A percentile compares a stretch with the other conserved stretches of the same genome.
These are phyloP conservation scores for Helianthus annuus DNA, from an alignment of 129 eudicot species.

Conservation along the genomic window DNA sequence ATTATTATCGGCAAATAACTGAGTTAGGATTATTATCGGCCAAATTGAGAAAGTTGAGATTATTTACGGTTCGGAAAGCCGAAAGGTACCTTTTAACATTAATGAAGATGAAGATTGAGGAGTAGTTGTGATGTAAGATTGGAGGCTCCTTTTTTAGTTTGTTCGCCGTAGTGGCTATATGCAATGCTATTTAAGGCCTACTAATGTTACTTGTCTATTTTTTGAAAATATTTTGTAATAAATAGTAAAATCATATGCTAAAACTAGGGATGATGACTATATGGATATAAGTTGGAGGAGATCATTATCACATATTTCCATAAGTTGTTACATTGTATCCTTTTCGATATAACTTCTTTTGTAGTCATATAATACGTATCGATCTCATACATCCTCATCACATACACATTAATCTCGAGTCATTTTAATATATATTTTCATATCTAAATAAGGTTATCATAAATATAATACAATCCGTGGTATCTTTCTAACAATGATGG, in stretches of 20 bases:
- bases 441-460: too few species aligned
- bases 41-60: too few species aligned
- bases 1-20: too few species aligned
- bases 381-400: not conserved
- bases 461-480: too few species aligned
- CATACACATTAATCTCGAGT: not conserved
- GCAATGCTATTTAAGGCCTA: not conserved
- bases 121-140: not conserved
- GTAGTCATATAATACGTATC: not conserved
- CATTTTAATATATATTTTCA: not conserved
- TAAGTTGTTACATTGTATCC: not conserved
- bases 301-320: not conserved
- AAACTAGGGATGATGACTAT: not conserved
- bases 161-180: slow-evolving; percentile 2
- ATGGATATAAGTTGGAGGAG: not conserved
- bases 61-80: not conserved
- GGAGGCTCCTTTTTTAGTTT: not conserved
- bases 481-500: too few species aligned
- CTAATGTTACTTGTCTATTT: not conserved
- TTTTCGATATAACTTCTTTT: not conserved
- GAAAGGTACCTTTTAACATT: not conserved
- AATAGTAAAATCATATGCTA: not conserved
- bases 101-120: not conserved
- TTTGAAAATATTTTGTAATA: not conserved
- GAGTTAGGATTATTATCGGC: too few species aligned